Evolutionary conservation across 805 yeast species (phyloP).

Genomic region (Cyberlindnera xishuangbannaensis): DNA sequence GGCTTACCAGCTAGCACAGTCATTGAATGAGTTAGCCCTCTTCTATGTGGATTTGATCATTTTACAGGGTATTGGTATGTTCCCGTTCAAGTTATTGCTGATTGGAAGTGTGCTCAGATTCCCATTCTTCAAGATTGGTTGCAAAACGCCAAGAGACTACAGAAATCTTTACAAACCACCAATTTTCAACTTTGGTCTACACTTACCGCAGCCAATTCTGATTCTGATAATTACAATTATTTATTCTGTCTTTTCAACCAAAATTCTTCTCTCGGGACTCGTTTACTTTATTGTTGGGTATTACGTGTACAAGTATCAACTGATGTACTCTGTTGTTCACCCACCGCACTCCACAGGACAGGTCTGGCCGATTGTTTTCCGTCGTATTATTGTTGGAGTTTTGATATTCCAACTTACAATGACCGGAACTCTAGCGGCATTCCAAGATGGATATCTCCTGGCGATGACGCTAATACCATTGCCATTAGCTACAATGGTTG

Average conservation of each 20-base stretch:
- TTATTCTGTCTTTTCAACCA: slow-evolving; percentile 85
- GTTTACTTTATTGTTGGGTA: slow-evolving; percentile 81
- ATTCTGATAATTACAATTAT: slow-evolving; percentile 79
- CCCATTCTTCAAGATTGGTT: slow-evolving; percentile 56
- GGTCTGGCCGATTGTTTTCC: slow-evolving; percentile 87
- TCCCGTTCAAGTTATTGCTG: slow-evolving; percentile 80
- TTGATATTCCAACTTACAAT: slow-evolving; percentile 83
- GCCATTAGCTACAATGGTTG: slow-evolving; percentile 60
- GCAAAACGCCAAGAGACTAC: slow-evolving; percentile 81
- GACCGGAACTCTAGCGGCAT: slow-evolving; percentile 80
- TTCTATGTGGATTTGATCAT: slow-evolving; percentile 87
- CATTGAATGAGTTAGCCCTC: slow-evolving; percentile 70
- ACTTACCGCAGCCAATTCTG: slow-evolving; percentile 86
- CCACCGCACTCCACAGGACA: slow-evolving; percentile 96
- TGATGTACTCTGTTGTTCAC: slow-evolving; percentile 86
- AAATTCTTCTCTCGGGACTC: slow-evolving; percentile 78
- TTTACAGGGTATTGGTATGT: slow-evolving; percentile 80
- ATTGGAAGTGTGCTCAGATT: slow-evolving; percentile 73
- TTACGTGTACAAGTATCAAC: slow-evolving; percentile 85
- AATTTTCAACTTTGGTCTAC: slow-evolving; percentile 85
- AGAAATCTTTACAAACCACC: slow-evolving; percentile 79
- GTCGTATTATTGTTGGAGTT: slow-evolving; percentile 77
- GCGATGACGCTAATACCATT: slow-evolving; percentile 72
- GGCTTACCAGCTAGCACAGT: slow-evolving; percentile 80
- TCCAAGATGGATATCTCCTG: slow-evolving; percentile 71